A percentile compares a stretch with the other conserved stretches of the same genome.
Conservation (phyloP, 352 stramenopile species). For the Globisporangium emineosum region DNA sequence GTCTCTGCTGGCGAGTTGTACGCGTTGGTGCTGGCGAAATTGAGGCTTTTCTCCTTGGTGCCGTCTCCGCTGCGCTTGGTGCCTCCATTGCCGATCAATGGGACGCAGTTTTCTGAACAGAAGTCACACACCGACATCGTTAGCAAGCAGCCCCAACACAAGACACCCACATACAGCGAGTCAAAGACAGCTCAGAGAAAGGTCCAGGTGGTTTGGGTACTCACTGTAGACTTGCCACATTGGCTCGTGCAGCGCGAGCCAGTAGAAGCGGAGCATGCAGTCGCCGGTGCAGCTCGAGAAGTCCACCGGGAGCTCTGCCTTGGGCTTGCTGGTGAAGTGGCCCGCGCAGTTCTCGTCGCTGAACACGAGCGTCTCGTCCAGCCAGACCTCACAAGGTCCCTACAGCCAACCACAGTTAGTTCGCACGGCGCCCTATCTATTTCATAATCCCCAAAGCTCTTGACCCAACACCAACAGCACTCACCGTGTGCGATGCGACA, state of each 20-base stretch:
- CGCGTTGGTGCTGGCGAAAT: not conserved
- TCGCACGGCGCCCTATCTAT: not conserved
- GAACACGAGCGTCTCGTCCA: slow-evolving; percentile 42
- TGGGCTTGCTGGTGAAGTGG: not conserved
- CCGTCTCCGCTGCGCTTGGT: not conserved
- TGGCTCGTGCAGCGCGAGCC: not conserved
- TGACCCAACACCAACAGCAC: too few relatives aligned
- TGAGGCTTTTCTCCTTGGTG: not conserved
- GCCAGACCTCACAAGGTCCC: slow-evolving; percentile 58
- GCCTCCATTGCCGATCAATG: not conserved
- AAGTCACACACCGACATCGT: not conserved
- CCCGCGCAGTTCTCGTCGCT: slow-evolving; percentile 44
- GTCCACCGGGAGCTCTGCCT: not conserved
- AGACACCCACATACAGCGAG: too few relatives aligned
- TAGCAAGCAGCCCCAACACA: too few relatives aligned
- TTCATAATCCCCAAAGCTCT: too few relatives aligned
- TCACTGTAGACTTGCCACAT: not conserved
- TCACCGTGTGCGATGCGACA: too few relatives aligned
- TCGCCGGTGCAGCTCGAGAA: not conserved
- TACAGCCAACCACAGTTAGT: slow-evolving; percentile 17
- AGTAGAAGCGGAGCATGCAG: slow-evolving; percentile 19
- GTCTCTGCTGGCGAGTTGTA: not conserved
- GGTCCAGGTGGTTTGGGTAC: too few relatives aligned
- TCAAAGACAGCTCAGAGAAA: too few relatives aligned
- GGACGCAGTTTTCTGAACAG: not conserved